Evolutionary conservation across 495 filamentous ascomycete species (phyloP), one percentile per base, ranked within the genome.

Genomic region (Aspergillus ostianus): DNA sequence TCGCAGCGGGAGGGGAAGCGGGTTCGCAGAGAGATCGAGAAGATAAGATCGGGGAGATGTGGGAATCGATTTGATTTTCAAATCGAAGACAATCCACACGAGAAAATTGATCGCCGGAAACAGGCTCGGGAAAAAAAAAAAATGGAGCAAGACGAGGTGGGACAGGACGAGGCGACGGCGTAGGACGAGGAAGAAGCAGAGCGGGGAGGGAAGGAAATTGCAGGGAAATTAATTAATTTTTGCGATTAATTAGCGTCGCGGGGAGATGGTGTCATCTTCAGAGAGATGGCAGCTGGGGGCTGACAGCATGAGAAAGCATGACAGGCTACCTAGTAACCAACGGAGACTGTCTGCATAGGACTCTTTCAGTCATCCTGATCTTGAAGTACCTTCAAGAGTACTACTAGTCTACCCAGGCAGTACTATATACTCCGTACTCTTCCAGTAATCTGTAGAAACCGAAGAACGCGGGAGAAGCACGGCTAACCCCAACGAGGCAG

Each of bases 401-500:
- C n/a, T n/a, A n/a, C n/a, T n/a, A n/a, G n/a, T n/a, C n/a, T n/a
- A n/a, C n/a, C n/a, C n/a, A n/a, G n/a, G n/a, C n/a, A n/a, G n/a
- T n/a, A n/a, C n/a, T n/a, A n/a, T 26, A 26, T 47, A 47, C 44
- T 47, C 44, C 44, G 44, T 47, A n/a, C 29, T 8, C 29, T 30
- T 30, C 29, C 4, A 6, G 7, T 7, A 2, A 12, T 32, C 30
- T 2, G 27, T 21, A 54, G 30, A 48, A 13, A 15, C 55, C 55
- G 60, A 45, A 57, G 66, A 69, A 66, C 55, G 59, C 58, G 64
- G 63, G 51, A 66, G 61, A 69, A 66, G 17, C 47, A 29, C 44
- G 52, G 58, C 75, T 77, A 76, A 68, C 67, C 73, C 66, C 57
- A 41, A 61, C 55, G 21, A 55, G 57, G 63, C 64, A 66, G 60